These are phyloP conservation scores for Xylariaceae sp. DNA, from an alignment of 2,329 filamentous ascomycete species.

Conservation along the genomic window DNA sequence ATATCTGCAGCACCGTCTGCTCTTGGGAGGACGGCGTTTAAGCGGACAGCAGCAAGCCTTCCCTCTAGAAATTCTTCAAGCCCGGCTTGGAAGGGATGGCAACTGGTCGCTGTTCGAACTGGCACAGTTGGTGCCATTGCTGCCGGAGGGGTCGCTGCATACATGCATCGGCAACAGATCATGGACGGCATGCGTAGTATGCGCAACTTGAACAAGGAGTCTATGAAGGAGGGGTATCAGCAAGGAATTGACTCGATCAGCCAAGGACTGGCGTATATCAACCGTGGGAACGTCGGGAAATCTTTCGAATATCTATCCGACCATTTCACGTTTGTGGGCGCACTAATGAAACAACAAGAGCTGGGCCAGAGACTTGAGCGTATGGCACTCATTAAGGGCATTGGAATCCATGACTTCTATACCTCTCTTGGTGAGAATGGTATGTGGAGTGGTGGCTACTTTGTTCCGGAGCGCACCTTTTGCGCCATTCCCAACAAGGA, in stretches of 20 bases:
- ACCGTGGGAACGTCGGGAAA: conserved; percentile 64
- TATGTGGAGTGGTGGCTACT: conserved; percentile 64
- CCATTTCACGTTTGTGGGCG: conserved; percentile 85
- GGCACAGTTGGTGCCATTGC: conserved; percentile 82
- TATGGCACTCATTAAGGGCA: conserved; percentile 63
- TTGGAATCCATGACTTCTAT: conserved; percentile 79
- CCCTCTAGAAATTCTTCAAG: conserved; percentile 34
- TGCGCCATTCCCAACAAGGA: conserved; percentile 69
- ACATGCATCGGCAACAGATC: conserved; percentile 76
- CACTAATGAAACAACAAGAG: conserved; percentile 75
- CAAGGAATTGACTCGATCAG: conserved; percentile 56
- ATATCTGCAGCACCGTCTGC: conserved; percentile 56
- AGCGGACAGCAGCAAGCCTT: conserved; percentile 29
- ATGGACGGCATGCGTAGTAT: conserved; percentile 53
- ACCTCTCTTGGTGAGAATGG: conserved; percentile 76
- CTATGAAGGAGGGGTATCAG: conserved; percentile 55
- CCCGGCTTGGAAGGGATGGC: conserved; percentile 60
- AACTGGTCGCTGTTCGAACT: conserved; percentile 75
- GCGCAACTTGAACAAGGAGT: conserved; percentile 54
- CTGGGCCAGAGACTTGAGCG: conserved; percentile 70
- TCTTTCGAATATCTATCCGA: conserved; percentile 80
- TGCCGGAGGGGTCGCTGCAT: conserved; percentile 81
- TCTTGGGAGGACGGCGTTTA: conserved; percentile 48
- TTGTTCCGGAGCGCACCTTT: conserved; percentile 75
- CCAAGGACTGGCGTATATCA: conserved; percentile 62